A percentile compares a stretch with the other conserved stretches of the same genome.
Evolutionary conservation across 2,329 filamentous ascomycete species (phyloP).

Genomic region (Pseudogymnoascus verrucosus): DNA sequence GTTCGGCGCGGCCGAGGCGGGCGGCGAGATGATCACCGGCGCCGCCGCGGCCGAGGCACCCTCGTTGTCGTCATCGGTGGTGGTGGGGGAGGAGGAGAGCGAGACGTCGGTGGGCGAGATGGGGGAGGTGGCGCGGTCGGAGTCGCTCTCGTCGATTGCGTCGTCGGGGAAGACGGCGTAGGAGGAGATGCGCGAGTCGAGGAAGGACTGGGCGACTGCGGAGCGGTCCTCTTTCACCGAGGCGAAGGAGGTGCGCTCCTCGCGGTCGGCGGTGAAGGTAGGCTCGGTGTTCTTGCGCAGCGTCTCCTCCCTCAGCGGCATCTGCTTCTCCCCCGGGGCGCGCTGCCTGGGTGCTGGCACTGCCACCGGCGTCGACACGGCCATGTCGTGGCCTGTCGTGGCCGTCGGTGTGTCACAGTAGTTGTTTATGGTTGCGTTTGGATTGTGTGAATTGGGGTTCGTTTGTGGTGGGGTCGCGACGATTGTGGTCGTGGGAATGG

Average conservation of each 20-base stretch:
- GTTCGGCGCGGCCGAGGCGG: conserved; percentile 29
- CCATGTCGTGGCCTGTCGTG: neutral
- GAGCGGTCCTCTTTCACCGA: conserved; percentile 24
- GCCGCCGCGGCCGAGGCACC: neutral
- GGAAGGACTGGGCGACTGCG: conserved; percentile 51
- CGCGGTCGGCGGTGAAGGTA: conserved; percentile 18
- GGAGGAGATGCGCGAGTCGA: conserved; percentile 53
- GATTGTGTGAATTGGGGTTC: neutral
- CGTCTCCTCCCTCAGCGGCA: neutral
- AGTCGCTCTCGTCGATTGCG: conserved; percentile 39
- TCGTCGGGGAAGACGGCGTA: conserved; percentile 44
- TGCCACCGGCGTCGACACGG: neutral
- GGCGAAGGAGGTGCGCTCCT: conserved; percentile 26
- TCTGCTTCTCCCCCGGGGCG: neutral
- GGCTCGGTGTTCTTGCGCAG: conserved; percentile 1
- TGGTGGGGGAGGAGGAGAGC: conserved; percentile 26
- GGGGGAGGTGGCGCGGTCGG: neutral
- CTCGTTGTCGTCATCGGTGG: conserved; percentile 8
- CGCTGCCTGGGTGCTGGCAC: neutral
- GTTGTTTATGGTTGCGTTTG: neutral
- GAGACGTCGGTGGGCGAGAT: conserved; percentile 28
- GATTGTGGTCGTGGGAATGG: neutral
- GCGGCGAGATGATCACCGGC: conserved; percentile 31
- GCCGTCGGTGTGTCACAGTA: neutral
- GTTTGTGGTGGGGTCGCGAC: neutral